A percentile compares a stretch with the other conserved stretches of the same genome.
Conservation (phyloP, 75 land plant genomes). For the Pinus taeda region DNA sequence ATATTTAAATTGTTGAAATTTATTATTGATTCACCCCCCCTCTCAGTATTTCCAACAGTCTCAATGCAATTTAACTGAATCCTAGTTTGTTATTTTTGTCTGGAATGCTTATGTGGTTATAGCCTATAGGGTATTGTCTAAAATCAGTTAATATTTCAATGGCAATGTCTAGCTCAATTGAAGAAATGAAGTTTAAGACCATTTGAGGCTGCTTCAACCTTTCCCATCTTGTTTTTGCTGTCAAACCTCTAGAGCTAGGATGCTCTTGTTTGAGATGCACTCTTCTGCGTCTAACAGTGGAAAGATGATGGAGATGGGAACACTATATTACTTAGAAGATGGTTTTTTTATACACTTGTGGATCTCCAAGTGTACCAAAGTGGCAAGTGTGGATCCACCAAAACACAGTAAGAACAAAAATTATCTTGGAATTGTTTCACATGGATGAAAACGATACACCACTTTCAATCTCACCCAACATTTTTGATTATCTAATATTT, state of each 20-base stretch:
- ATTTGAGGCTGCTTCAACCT: neutral
- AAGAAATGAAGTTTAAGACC: neutral
- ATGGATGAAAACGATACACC: too few relatives aligned
- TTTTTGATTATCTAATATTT: too few relatives aligned
- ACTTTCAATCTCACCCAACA: too few relatives aligned
- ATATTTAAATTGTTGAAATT: too few relatives aligned
- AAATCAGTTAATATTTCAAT: neutral
- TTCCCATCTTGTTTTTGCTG: neutral
- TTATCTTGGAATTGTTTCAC: too few relatives aligned
- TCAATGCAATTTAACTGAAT: too few relatives aligned
- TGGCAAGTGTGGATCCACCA: too few relatives aligned
- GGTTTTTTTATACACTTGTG: neutral
- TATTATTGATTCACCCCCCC: too few relatives aligned
- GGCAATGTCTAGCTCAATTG: neutral
- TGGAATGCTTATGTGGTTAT: neutral
- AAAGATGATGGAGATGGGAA: neutral
- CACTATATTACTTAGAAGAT: neutral
- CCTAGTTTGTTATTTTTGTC: neutral
- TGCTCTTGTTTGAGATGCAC: neutral
- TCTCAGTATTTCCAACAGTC: too few relatives aligned
- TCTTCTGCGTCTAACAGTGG: neutral
- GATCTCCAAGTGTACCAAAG: too few relatives aligned
- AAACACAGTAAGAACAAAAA: too few relatives aligned
- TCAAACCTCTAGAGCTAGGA: neutral
- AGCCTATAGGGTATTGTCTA: neutral